phyloP scores from a whole-genome alignment of 2,329 filamentous ascomycete species.

The Neonectria magnoliae region DNA sequence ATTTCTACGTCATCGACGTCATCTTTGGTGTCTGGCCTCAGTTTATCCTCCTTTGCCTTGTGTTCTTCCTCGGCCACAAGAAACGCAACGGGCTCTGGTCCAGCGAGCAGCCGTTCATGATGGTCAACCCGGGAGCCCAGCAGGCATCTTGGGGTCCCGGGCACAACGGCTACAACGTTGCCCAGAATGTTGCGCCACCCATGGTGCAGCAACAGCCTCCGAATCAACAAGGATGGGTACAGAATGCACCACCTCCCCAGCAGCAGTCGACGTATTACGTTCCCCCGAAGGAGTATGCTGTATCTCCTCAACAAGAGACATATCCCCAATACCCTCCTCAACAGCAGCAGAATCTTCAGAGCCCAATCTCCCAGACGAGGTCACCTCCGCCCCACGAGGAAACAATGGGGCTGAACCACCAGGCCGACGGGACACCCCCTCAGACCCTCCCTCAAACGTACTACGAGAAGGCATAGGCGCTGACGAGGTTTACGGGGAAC shows the following conservation, averaged over 20 bases:
- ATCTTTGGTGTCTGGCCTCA: conserved; percentile 39
- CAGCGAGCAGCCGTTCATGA: conserved; percentile 29
- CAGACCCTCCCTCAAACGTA: conserved; percentile 32
- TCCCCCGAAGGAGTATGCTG: neutral
- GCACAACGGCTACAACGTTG: conserved; percentile 21
- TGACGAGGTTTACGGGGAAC: neutral
- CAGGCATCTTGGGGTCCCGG: conserved; percentile 31
- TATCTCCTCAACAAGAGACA: neutral
- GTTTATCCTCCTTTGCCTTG: conserved; percentile 40
- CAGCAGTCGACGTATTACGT: conserved; percentile 7
- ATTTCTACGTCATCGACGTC: conserved; percentile 35
- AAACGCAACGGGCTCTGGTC: conserved; percentile 44
- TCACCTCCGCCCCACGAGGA: conserved; percentile 43
- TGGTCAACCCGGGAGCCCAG: conserved; percentile 10
- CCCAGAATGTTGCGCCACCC: conserved; percentile 14
- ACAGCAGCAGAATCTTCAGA: conserved; percentile 10
- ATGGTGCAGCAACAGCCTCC: conserved; percentile 7
- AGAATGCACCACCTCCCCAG: conserved; percentile 8
- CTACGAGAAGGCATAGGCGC: conserved; percentile 34
- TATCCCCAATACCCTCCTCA: conserved; percentile 1
- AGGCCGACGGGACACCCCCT: conserved; percentile 44
- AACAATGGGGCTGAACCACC: conserved; percentile 45
- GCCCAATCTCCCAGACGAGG: conserved; percentile 6
- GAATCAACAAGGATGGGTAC: neutral
- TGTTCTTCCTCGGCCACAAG: conserved; percentile 42